Conservation (phyloP, 164 flowering plant species). For the Liquidambar formosana region DNA sequence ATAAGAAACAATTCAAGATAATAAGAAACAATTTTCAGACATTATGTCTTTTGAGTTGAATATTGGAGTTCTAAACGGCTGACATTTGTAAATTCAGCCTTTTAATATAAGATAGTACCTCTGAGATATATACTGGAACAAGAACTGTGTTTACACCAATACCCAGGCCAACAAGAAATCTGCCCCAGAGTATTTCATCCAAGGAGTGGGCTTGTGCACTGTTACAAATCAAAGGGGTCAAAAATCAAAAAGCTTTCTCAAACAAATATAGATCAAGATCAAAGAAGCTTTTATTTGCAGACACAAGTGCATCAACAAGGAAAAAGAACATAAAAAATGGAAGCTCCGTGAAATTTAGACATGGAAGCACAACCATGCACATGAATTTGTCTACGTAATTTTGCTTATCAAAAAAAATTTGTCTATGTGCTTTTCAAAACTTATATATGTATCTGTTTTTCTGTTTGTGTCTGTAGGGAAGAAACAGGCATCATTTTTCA, state of each 20-base stretch:
- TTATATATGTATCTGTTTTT: too few species aligned
- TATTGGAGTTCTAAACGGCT: neutral
- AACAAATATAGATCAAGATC: neutral
- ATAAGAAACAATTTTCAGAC: neutral
- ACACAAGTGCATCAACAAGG: neutral
- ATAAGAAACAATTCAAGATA: neutral
- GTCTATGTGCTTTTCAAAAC: too few species aligned
- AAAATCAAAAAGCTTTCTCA: neutral
- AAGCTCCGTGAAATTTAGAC: neutral
- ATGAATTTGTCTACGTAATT: too few species aligned
- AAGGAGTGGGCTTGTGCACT: conserved; percentile 85
- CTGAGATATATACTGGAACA: conserved; percentile 81
- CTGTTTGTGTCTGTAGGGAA: too few species aligned
- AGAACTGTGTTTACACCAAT: conserved; percentile 86
- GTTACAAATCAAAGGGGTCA: conserved; percentile 16
- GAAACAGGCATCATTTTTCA: too few species aligned
- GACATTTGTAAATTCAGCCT: neutral
- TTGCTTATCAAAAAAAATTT: too few species aligned
- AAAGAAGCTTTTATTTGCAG: neutral
- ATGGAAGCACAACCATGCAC: neutral
- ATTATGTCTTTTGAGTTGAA: neutral
- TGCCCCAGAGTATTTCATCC: conserved; percentile 70
- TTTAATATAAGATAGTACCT: conserved; percentile 42
- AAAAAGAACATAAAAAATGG: neutral
- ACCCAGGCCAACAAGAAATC: conserved; percentile 88